Evolutionary conservation across 2,329 filamentous ascomycete species (phyloP).

Genomic region (Proliferodiscus dingleyae): DNA sequence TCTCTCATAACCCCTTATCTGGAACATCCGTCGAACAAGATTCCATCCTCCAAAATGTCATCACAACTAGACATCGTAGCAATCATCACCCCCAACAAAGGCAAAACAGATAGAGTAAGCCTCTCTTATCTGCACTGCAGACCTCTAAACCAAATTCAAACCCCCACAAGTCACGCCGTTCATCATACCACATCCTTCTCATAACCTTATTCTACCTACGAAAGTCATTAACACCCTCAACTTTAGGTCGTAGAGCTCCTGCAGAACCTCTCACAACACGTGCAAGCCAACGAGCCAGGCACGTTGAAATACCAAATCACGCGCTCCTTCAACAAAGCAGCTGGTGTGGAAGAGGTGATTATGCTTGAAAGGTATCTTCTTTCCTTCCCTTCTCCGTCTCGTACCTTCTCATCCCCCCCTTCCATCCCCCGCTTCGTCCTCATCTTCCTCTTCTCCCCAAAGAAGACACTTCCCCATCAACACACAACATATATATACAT

Average conservation of each 20-base stretch:
- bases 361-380: conserved; percentile 27
- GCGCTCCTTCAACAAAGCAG: conserved; percentile 21
- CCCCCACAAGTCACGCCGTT: too few relatives aligned
- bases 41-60: conserved; percentile 11
- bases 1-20: too few relatives aligned
- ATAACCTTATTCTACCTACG: too few relatives aligned
- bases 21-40: not conserved
- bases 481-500: too few relatives aligned
- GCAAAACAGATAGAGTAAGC: conserved; percentile 27
- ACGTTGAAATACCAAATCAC: conserved; percentile 26
- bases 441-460: too few relatives aligned
- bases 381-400: not conserved
- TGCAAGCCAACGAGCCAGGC: conserved; percentile 25
- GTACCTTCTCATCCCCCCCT: too few relatives aligned
- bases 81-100: conserved; percentile 22
- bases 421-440: too few relatives aligned
- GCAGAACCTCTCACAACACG: conserved; percentile 15
- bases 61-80: conserved; percentile 24
- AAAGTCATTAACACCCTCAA: too few relatives aligned
- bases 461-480: too few relatives aligned
- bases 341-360: conserved; percentile 26
- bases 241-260: conserved; percentile 28
- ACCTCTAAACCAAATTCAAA: too few relatives aligned
- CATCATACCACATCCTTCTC: too few relatives aligned
- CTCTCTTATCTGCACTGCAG: not conserved